Conservation (phyloP, 169 alveolate species). For the Sarcocystis neurona region DNA sequence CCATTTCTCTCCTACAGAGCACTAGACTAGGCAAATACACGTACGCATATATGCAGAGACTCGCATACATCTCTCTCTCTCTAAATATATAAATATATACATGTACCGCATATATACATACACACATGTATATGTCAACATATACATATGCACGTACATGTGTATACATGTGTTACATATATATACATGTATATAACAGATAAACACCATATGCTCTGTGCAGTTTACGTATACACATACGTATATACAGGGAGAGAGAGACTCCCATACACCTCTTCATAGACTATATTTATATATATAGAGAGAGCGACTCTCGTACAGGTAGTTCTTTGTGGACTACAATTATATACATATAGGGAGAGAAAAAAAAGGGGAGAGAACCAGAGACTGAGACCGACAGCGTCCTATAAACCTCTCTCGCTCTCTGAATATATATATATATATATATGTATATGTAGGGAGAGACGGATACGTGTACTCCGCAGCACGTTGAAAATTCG, state of each 20-base stretch:
- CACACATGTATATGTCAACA: too few relatives aligned
- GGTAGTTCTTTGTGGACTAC: too few relatives aligned
- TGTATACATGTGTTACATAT: neutral
- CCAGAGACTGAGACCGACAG: neutral
- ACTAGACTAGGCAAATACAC: neutral
- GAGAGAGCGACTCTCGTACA: too few relatives aligned
- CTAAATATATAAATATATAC: neutral
- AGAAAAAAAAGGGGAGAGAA: neutral
- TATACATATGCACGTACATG: too few relatives aligned
- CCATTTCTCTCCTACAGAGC: too few relatives aligned
- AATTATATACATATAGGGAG: neutral
- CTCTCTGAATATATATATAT: slow-evolving; percentile 7
- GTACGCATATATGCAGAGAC: neutral
- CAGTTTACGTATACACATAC: too few relatives aligned
- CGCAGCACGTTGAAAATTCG: too few relatives aligned
- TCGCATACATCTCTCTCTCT: neutral
- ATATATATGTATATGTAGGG: neutral
- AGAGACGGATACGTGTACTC: neutral
- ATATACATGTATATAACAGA: neutral
- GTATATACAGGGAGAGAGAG: too few relatives aligned
- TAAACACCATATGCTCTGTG: too few relatives aligned
- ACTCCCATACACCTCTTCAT: too few relatives aligned
- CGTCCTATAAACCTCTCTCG: neutral
- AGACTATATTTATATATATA: too few relatives aligned
- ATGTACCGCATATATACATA: neutral